Evolutionary conservation across 2,329 filamentous ascomycete genomes (phyloP).

Genomic region (Cercospora sp.): DNA sequence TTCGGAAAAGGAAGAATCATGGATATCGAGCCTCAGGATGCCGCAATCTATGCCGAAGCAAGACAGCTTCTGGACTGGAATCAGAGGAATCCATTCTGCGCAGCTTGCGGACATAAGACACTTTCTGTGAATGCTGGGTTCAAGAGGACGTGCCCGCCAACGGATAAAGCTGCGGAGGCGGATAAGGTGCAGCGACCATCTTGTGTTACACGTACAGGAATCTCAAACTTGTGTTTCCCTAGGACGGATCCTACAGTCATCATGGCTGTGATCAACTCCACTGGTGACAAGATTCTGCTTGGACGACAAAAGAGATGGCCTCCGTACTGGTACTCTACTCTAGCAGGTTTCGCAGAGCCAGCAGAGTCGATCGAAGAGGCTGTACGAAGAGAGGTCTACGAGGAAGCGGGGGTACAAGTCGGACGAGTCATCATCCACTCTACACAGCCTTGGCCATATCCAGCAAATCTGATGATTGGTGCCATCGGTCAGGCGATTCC

Average conservation of each 20-base stretch:
- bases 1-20: conserved; percentile 68
- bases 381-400: conserved; percentile 54
- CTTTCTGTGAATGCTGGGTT: conserved; percentile 76
- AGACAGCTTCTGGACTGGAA: conserved; percentile 94
- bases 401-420: conserved; percentile 51
- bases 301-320: conserved; percentile 86
- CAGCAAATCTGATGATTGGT: conserved; percentile 56
- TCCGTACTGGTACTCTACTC: conserved; percentile 79
- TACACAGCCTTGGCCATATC: conserved; percentile 57
- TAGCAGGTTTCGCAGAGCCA: conserved; percentile 60
- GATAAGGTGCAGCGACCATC: conserved; percentile 58
- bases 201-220: conserved; percentile 77
- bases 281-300: conserved; percentile 75
- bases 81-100: conserved; percentile 86
- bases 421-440: conserved; percentile 54
- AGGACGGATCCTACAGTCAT: conserved; percentile 94
- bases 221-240: conserved; percentile 91
- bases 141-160: conserved; percentile 76
- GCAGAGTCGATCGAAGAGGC: conserved; percentile 55
- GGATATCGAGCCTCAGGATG: conserved; percentile 63
- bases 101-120: conserved; percentile 80
- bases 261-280: conserved; percentile 82
- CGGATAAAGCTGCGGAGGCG: conserved; percentile 55
- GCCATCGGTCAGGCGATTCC: conserved; percentile 85
- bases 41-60: conserved; percentile 86